Evolutionary conservation across 2,329 filamentous ascomycete species (phyloP).

Genomic region (Sphaerulina vaccinii): DNA sequence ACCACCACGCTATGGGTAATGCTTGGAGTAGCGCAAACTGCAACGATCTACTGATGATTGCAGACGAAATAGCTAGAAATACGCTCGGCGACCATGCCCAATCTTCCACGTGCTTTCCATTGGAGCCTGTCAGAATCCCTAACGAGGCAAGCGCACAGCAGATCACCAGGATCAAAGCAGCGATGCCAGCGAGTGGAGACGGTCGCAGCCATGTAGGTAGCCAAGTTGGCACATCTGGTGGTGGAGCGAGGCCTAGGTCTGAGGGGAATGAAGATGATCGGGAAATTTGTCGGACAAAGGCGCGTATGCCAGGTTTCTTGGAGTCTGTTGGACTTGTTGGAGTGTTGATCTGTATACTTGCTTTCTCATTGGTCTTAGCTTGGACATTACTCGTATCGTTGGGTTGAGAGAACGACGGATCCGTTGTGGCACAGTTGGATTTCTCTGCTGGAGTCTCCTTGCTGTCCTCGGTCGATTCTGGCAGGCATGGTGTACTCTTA

Average conservation of each 20-base stretch:
- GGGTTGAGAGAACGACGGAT: too few relatives aligned
- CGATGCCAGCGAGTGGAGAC: conserved; percentile 11
- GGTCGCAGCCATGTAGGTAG: conserved; percentile 9
- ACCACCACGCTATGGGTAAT: conserved; percentile 16
- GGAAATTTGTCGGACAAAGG: neutral
- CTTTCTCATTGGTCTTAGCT: neutral
- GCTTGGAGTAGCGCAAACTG: conserved; percentile 15
- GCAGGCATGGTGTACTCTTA: too few relatives aligned
- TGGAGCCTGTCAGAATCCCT: conserved; percentile 18
- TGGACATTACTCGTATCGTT: too few relatives aligned
- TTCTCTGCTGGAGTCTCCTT: too few relatives aligned
- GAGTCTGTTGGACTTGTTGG: neutral
- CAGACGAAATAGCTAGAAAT: conserved; percentile 20
- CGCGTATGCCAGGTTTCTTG: neutral
- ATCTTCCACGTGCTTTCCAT: conserved; percentile 7
- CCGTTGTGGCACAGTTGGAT: too few relatives aligned
- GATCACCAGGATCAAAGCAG: conserved; percentile 9
- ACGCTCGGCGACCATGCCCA: conserved; percentile 21
- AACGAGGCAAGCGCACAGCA: conserved; percentile 19
- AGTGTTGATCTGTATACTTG: neutral
- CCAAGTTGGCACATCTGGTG: conserved; percentile 6
- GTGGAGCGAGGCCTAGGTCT: neutral
- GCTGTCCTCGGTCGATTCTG: too few relatives aligned
- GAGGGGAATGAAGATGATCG: neutral
- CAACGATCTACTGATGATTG: conserved; percentile 11